Conservation (phyloP, 2,329 filamentous ascomycete species). For the Pseudocercospora cruenta region DNA sequence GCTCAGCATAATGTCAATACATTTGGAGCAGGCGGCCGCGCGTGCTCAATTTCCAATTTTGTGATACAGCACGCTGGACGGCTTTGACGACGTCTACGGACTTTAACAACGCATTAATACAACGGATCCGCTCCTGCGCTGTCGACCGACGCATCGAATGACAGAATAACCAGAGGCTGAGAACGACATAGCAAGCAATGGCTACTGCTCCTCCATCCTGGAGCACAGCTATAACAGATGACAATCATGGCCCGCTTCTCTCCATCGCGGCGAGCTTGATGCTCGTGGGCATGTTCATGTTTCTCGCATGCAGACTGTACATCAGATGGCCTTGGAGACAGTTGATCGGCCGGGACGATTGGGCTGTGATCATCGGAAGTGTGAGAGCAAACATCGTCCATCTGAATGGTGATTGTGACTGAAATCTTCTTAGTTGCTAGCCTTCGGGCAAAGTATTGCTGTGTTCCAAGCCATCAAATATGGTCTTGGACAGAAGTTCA, state of each 20-base stretch:
- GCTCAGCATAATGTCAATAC: too few relatives aligned
- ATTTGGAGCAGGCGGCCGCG: too few relatives aligned
- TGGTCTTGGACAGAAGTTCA: conserved; percentile 16
- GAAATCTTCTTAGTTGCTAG: conserved; percentile 8
- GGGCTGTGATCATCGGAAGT: conserved; percentile 19
- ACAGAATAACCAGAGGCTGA: neutral
- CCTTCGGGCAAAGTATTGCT: conserved; percentile 14
- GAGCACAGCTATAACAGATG: conserved; percentile 18
- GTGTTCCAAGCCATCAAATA: conserved; percentile 18
- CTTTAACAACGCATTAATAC: too few relatives aligned
- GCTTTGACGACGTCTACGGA: too few relatives aligned
- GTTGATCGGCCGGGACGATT: conserved; percentile 21
- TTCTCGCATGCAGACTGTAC: conserved; percentile 16
- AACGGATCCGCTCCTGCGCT: too few relatives aligned
- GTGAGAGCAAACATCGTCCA: neutral
- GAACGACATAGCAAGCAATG: conserved; percentile 5
- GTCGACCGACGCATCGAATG: neutral
- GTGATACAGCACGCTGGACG: too few relatives aligned
- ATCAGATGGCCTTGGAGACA: conserved; percentile 25
- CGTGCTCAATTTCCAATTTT: too few relatives aligned
- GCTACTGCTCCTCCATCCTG: neutral
- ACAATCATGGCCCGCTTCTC: conserved; percentile 19
- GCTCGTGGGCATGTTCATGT: conserved; percentile 22
- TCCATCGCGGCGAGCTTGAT: conserved; percentile 20
- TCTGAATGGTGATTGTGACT: neutral